Base-by-base conservation (phyloP, 2,329 filamentous ascomycete genomes). In the Colletotrichum tabaci region DNA sequence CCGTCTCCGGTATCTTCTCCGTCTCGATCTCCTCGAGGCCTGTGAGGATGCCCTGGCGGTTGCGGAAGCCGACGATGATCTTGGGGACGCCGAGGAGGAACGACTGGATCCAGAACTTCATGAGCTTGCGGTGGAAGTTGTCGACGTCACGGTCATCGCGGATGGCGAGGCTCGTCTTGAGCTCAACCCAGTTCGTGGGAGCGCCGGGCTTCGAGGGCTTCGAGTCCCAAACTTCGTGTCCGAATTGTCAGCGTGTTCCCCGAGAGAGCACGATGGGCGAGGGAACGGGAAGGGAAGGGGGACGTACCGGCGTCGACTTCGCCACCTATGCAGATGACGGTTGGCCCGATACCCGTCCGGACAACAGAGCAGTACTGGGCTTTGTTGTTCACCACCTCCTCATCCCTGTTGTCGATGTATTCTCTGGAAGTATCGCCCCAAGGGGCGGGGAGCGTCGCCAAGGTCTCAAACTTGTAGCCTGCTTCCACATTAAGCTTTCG, bases 381-480 rank as follows among this genome's bases (percentile, higher is more conserved):
- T 78, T 95, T 91, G 80, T 98, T 99, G 80, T 92, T 95, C 61
- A 98, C 95, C 10, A 91, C 78, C 66, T 92, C 86, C 3, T 90
- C 81, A 53, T 93, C 90, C 38, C 96, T 90, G 67, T 83, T 84
- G 79, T 98, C 95, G 74, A 99, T 98, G 70, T 91, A 90, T 1
- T 93, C 91, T 67, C 94, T 89, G 0, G 91, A 84, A 0, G 90
- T 92, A 67, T 92, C 89, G 65, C 88, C 91, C 91, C 95, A 98
- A 0, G 92, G 88, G 2, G 87, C 84, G 2, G 94, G 91, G 4
- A 98, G 84, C 2, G 96, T 91, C 8, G 92, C 91, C 2, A 99
- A 82, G 0, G 94, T 93, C 82, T 99, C 96, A 77, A 99, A 99
- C 80, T 99, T 99, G 85, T 99, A 99, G 46, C 96, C 94, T 96